Percentiles rank a stretch among this genome's conserved stretches.
Evolutionary conservation across 78 protist species (phyloP).

Genomic region (Dictyostelium firmibasis): DNA sequence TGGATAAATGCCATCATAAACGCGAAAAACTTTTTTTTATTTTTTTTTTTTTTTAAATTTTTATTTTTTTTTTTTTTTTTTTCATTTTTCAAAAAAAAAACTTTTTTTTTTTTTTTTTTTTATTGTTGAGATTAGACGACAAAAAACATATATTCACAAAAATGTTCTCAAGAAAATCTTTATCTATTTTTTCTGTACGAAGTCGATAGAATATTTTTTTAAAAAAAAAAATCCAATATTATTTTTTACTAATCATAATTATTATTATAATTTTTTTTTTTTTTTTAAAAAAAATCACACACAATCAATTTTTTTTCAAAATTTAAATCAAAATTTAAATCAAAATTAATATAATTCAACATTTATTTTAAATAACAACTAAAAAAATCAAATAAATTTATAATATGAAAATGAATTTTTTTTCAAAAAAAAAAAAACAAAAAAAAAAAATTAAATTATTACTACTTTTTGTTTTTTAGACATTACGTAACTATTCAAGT

Average conservation of each 20-base stretch:
- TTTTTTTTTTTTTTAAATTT: neutral
- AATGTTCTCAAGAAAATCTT: conserved; percentile 1
- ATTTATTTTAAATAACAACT: too few species aligned
- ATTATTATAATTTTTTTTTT: neutral
- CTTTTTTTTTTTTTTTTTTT: neutral
- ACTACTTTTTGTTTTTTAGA: neutral
- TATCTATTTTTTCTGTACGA: conserved; percentile 3
- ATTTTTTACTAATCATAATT: neutral
- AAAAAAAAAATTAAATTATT: neutral
- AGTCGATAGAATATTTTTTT: neutral
- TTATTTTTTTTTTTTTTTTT: neutral
- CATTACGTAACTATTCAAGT: conserved; percentile 2
- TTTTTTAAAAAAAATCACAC: neutral
- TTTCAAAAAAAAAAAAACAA: neutral
- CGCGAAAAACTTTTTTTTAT: neutral
- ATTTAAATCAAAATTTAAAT: neutral
- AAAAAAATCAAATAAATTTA: neutral
- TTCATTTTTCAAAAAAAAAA: neutral
- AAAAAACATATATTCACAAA: neutral
- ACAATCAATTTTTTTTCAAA: too few species aligned
- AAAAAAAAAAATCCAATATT: neutral
- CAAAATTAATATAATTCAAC: too few species aligned
- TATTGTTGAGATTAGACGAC: conserved; percentile 7
- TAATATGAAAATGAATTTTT: neutral
- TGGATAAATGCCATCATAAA: neutral